A percentile compares a stretch with the other conserved stretches of the same genome.
These are phyloP conservation scores for Fusarium nematophilum DNA, from an alignment of 2,329 filamentous ascomycete species.

Conservation along the genomic window DNA sequence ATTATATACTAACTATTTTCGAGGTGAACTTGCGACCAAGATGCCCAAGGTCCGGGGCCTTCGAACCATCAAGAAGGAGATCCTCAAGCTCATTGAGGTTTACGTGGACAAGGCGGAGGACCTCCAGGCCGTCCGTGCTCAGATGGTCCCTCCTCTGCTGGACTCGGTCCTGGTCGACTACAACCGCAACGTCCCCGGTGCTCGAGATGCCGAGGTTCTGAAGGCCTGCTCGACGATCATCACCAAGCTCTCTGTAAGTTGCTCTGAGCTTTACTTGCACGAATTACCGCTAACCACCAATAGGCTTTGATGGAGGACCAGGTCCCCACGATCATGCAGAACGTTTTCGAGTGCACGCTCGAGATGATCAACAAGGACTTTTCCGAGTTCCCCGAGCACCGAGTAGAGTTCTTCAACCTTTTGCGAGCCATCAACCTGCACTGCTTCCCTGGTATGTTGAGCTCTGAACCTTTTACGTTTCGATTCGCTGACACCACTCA, in stretches of 20 bases:
- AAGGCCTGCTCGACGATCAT: constrained; percentile 99
- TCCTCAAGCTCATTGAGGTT: constrained; percentile 96
- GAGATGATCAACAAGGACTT: constrained; percentile 99
- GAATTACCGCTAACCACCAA: constrained; percentile 15
- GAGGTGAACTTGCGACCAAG: constrained; percentile 92
- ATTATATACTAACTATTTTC: constrained; percentile 46
- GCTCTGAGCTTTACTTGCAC: neutral
- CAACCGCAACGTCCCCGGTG: constrained; percentile 95
- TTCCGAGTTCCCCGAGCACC: constrained; percentile 97
- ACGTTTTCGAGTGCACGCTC: constrained; percentile 96
- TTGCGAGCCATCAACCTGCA: constrained; percentile 95
- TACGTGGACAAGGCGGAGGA: constrained; percentile 99
- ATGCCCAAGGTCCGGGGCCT: constrained; percentile 96
- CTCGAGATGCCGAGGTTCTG: constrained; percentile 94
- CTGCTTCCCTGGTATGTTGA: constrained; percentile 84
- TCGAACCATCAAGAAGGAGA: constrained; percentile 99
- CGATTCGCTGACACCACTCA: constrained; percentile 42
- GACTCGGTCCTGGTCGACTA: constrained; percentile 96
- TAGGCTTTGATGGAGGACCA: constrained; percentile 97
- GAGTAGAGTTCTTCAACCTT: constrained; percentile 99
- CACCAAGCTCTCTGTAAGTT: constrained; percentile 89
- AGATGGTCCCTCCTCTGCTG: constrained; percentile 94
- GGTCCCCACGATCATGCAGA: constrained; percentile 97
- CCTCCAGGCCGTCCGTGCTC: constrained; percentile 88
- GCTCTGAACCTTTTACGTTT: too few relatives aligned